Evolutionary conservation across 2,329 filamentous ascomycete species (phyloP).

Genomic region (Ophiostoma piceae): DNA sequence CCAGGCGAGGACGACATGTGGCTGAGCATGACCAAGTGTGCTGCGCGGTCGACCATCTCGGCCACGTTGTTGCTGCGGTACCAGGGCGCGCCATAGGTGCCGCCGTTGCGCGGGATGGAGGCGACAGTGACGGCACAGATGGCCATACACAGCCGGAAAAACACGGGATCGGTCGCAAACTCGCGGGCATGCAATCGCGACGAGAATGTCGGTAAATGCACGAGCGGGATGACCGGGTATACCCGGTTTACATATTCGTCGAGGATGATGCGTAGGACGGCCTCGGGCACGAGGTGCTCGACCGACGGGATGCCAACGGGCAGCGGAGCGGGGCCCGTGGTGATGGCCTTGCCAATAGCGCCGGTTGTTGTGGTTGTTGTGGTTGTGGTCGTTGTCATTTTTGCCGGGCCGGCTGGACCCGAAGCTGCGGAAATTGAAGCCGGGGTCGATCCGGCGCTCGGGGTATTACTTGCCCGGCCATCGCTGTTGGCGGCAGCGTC

Average conservation of each 20-base stretch:
- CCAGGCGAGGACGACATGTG: conserved; percentile 7
- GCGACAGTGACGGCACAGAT: conserved; percentile 29
- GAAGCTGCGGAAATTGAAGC: background rate
- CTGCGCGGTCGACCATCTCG: conserved; percentile 17
- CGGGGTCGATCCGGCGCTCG: background rate
- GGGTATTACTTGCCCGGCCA: background rate
- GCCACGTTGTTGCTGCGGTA: conserved; percentile 13
- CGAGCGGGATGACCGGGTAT: conserved; percentile 28
- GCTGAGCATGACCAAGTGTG: conserved; percentile 17
- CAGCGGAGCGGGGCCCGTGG: conserved; percentile 15
- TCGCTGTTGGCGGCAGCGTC: background rate
- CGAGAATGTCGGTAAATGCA: conserved; percentile 27
- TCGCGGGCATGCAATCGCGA: conserved; percentile 19
- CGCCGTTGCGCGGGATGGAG: conserved; percentile 27
- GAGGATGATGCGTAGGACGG: conserved; percentile 26
- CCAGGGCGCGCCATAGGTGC: conserved; percentile 21
- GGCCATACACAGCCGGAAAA: conserved; percentile 28
- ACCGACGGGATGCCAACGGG: conserved; percentile 22
- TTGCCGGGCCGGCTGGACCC: background rate
- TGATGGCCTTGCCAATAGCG: conserved; percentile 1
- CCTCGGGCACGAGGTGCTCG: conserved; percentile 27
- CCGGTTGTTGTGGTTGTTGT: background rate
- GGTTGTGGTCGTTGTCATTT: conserved; percentile 1
- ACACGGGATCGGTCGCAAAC: conserved; percentile 27
- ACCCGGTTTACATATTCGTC: conserved; percentile 28